A percentile compares a stretch with the other conserved stretches of the same genome.
These are phyloP conservation scores for Serpula lacrymans DNA, from an alignment of 768 basidiomycete genomes.

Conservation along the genomic window DNA sequence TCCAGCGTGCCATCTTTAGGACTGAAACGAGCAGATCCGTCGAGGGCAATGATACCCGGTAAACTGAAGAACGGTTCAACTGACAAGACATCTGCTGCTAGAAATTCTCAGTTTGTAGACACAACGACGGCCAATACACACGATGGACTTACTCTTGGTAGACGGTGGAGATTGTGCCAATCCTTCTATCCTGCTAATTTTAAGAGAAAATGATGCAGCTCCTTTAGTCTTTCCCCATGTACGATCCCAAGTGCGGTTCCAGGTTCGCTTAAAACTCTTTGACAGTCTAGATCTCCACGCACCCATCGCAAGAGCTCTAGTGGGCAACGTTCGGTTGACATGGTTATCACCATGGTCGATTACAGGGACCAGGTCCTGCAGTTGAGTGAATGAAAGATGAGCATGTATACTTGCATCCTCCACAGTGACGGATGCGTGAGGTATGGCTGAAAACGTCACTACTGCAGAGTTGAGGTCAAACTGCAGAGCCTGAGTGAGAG, in stretches of 20 bases:
- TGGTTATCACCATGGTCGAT: conserved; percentile 11
- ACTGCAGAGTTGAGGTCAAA: conserved; percentile 61
- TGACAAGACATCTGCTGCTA: conserved; percentile 19
- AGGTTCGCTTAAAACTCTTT: conserved; percentile 58
- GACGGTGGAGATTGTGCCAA: conserved; percentile 24
- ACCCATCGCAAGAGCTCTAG: conserved; percentile 44
- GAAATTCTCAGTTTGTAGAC: no score
- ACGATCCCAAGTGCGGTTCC: conserved; percentile 67
- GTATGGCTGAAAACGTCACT: conserved; percentile 48
- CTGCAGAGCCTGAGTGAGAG: conserved; percentile 61
- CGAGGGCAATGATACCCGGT: conserved; percentile 42
- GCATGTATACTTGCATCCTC: conserved; percentile 52
- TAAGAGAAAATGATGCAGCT: conserved; percentile 48
- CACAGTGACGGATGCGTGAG: conserved; percentile 49
- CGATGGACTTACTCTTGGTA: conserved; percentile 26
- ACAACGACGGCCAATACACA: no score
- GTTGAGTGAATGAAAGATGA: conserved; percentile 51
- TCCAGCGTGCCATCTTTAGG: conserved; percentile 55
- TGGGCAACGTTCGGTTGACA: conserved; percentile 17
- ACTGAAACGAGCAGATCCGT: conserved; percentile 52
- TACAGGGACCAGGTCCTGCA: conserved; percentile 30
- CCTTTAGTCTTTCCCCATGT: conserved; percentile 67
- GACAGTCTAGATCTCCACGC: conserved; percentile 64
- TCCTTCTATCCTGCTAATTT: conserved; percentile 45
- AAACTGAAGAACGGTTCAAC: conserved; percentile 41